Evolutionary conservation across 257 asterid genomes (phyloP).

Genomic region (Thymus mandschuricus): DNA sequence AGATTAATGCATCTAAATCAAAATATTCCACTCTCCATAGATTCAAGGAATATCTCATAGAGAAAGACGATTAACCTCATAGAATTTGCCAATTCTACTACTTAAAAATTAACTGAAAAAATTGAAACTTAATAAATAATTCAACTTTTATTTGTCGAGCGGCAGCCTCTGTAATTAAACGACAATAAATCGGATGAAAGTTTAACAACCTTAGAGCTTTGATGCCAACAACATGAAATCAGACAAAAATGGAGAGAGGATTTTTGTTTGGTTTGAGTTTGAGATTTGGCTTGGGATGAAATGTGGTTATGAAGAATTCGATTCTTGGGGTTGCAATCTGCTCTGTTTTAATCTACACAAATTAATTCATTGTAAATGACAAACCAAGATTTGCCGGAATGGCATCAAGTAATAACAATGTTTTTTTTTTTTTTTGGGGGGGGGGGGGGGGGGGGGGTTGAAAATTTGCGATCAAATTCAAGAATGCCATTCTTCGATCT

Average conservation of each 20-base stretch:
- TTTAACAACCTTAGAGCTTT: neutral
- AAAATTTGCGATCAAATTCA: no score
- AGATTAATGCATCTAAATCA: neutral
- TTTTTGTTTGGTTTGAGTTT: constrained; percentile 4
- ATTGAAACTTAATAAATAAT: no score
- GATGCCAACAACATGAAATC: neutral
- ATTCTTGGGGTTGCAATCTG: neutral
- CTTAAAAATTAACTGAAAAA: no score
- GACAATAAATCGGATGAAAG: neutral
- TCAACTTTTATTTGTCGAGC: neutral
- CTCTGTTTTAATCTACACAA: neutral
- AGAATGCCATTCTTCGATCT: no score
- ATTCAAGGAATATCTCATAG: no score
- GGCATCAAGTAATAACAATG: no score
- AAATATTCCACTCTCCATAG: no score
- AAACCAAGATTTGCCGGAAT: neutral
- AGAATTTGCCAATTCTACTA: no score
- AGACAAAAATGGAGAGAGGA: no score
- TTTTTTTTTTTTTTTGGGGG: no score
- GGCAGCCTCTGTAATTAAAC: constrained; percentile 8
- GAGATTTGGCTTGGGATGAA: constrained; percentile 15
- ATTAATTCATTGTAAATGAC: neutral
- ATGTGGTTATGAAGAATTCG: constrained; percentile 1
- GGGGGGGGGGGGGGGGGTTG: no score
- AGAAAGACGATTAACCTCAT: no score